phyloP scores from a whole-genome alignment of 805 yeast genomes.

The Lachancea waltii region DNA sequence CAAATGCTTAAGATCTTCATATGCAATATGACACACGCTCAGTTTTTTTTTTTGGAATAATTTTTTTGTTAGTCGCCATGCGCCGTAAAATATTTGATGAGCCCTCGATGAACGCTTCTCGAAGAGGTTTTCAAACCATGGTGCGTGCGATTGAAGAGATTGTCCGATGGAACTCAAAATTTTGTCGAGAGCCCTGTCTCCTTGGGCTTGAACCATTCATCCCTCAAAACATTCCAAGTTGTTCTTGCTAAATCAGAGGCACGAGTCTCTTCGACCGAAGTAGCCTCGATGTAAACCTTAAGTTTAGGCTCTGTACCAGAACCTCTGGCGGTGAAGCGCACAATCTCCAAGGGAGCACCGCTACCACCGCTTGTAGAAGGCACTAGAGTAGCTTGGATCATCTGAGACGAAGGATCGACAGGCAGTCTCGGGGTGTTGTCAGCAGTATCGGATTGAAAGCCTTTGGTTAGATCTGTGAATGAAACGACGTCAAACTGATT shows the following conservation, averaged over 20 bases:
- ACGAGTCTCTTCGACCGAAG: constrained; percentile 38
- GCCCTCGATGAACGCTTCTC: background rate
- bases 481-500: constrained; percentile 42
- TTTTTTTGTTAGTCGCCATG: constrained; percentile 8
- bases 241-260: constrained; percentile 49
- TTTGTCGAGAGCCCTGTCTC: constrained; percentile 33
- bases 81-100: background rate
- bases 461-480: constrained; percentile 83
- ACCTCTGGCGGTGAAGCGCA: constrained; percentile 82
- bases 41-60: constrained; percentile 1
- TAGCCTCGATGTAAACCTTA: constrained; percentile 84
- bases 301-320: constrained; percentile 96
- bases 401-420: constrained; percentile 65
- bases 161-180: constrained; percentile 5
- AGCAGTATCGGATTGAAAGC: constrained; percentile 64
- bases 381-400: constrained; percentile 65
- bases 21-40: background rate
- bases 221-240: constrained; percentile 58
- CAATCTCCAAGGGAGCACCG: constrained; percentile 30
- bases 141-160: background rate
- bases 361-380: constrained; percentile 13
- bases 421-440: constrained; percentile 62
- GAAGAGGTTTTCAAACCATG: too few relatives aligned
- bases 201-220: constrained; percentile 67
- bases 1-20: background rate